Evolutionary conservation across 1,284 basidiomycete genomes (phyloP).

Genomic region (Schizopora paradoxa): DNA sequence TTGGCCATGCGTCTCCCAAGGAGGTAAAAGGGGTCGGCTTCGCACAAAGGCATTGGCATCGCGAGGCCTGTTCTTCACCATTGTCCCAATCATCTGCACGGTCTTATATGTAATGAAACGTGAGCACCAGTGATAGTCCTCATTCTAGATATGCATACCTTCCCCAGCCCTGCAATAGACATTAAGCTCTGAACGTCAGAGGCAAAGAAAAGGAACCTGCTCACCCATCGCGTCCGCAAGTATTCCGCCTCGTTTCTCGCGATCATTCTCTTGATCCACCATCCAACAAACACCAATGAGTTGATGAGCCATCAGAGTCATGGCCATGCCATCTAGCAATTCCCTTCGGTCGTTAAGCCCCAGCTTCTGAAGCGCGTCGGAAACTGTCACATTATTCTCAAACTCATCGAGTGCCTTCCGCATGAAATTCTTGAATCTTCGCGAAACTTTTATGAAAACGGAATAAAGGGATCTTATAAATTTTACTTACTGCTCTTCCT

Average conservation of each 20-base stretch:
- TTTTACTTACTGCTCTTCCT: conserved; percentile 3
- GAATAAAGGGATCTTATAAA: background rate
- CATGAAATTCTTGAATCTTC: conserved; percentile 19
- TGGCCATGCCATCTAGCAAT: conserved; percentile 54
- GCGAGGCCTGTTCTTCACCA: conserved; percentile 53
- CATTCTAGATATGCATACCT: conserved; percentile 33
- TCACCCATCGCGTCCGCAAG: conserved; percentile 25
- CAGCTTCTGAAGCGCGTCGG: conserved; percentile 19
- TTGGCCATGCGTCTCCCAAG: conserved; percentile 1
- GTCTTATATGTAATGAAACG: conserved; percentile 43
- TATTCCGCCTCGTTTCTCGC: conserved; percentile 26
- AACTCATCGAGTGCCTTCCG: conserved; percentile 19
- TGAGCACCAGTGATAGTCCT: background rate
- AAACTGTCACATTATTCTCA: conserved; percentile 19
- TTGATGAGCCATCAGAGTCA: conserved; percentile 66
- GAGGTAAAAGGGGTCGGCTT: conserved; percentile 4
- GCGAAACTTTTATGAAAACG: background rate
- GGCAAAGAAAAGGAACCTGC: conserved; percentile 29
- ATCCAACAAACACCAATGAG: conserved; percentile 66
- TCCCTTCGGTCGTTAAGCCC: conserved; percentile 32
- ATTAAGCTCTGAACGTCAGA: conserved; percentile 31
- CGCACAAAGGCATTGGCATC: background rate
- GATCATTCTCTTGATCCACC: conserved; percentile 17
- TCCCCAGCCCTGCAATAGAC: conserved; percentile 46
- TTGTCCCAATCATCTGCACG: conserved; percentile 69